Evolutionary conservation across 495 filamentous ascomycete species (phyloP).

Genomic region (Daldinia grandis): DNA sequence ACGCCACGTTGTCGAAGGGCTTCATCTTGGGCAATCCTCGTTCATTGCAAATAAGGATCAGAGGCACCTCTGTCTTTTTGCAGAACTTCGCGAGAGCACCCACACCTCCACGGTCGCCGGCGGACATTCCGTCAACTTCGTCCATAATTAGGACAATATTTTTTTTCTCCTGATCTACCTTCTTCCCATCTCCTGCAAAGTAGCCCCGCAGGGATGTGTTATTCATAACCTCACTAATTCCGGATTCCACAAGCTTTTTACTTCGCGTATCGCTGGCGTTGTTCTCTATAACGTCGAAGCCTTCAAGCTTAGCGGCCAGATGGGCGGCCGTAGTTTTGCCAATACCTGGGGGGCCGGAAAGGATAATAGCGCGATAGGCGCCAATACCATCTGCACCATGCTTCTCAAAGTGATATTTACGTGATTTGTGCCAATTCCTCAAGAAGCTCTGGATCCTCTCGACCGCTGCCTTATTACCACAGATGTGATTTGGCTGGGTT

Average conservation of each 20-base stretch:
- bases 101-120: conserved; percentile 94
- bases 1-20: conserved; percentile 86
- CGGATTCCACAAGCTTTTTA: conserved; percentile 93
- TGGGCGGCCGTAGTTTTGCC: conserved; percentile 98
- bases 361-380: conserved; percentile 81
- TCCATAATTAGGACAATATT: conserved; percentile 98
- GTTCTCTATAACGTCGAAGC: conserved; percentile 91
- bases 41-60: conserved; percentile 98
- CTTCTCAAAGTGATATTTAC: conserved; percentile 77
- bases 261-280: conserved; percentile 98
- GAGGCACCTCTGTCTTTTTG: conserved; percentile 92
- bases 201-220: conserved; percentile 93
- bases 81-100: conserved; percentile 92
- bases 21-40: conserved; percentile 94
- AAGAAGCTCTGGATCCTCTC: conserved; percentile 92
- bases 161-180: conserved; percentile 81
- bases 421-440: conserved; percentile 76
- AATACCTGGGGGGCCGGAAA: conserved; percentile 94
- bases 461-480: conserved; percentile 90
- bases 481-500: conserved; percentile 82
- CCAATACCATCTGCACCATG: conserved; percentile 84
- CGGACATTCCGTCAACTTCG: conserved; percentile 99
- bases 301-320: conserved; percentile 89
- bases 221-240: conserved; percentile 86
- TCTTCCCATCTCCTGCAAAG: conserved; percentile 85